Evolutionary conservation across 257 asterid genomes (phyloP).

Genomic region (Capsicum pubescens): DNA sequence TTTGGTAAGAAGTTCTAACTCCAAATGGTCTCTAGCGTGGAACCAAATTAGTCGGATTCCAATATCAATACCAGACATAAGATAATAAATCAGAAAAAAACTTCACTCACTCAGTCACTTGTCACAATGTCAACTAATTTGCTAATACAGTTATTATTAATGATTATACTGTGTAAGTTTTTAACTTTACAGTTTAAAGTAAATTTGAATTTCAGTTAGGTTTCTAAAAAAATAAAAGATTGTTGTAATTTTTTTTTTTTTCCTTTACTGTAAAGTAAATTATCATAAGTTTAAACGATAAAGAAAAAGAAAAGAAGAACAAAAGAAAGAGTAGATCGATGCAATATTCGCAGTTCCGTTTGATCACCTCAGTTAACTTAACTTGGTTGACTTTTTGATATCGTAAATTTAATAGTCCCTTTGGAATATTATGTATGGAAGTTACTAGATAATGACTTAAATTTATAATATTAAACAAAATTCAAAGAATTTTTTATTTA

Average conservation of each 20-base stretch:
- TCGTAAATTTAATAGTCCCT: neutral
- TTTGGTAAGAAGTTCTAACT: no score
- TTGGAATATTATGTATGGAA: neutral
- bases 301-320: neutral
- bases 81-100: no score
- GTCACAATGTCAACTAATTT: no score
- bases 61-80: no score
- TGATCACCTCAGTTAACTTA: neutral
- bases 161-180: neutral
- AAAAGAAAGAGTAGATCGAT: neutral
- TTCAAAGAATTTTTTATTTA: neutral
- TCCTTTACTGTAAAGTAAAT: neutral
- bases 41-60: no score
- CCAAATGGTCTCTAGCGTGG: no score
- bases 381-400: neutral
- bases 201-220: neutral
- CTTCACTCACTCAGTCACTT: no score
- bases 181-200: neutral
- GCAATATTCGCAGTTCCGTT: neutral
- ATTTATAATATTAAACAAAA: neutral
- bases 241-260: neutral
- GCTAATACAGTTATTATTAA: no score
- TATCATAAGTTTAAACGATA: neutral
- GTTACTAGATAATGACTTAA: neutral
- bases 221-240: neutral